Percentiles rank a stretch among this genome's conserved stretches.
These are phyloP conservation scores for Colletotrichum liaoningense DNA, from an alignment of 2,329 filamentous ascomycete species.

Conservation along the genomic window DNA sequence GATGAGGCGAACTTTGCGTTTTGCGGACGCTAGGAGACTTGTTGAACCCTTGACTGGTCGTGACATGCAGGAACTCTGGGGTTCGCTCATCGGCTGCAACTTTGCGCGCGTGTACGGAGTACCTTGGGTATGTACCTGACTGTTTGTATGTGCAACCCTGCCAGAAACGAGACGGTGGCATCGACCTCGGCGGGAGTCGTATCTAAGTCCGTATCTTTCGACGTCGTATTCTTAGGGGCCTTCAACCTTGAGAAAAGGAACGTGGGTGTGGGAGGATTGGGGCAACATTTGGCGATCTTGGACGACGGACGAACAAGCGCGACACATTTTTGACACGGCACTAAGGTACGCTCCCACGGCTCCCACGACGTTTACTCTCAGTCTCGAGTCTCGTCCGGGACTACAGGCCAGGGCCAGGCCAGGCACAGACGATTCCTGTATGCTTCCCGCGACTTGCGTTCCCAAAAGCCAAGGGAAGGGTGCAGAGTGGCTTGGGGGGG, in stretches of 20 bases:
- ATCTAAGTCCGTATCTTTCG: not conserved
- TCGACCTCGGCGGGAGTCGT: not conserved
- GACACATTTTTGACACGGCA: constrained; percentile 22
- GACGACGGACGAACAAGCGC: constrained; percentile 1
- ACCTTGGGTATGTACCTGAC: not conserved
- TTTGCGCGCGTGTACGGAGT: not conserved
- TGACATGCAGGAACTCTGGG: constrained; percentile 20
- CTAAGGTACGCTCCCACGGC: constrained; percentile 17
- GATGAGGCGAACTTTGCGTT: not conserved
- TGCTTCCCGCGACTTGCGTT: not conserved
- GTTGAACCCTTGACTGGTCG: constrained; percentile 17
- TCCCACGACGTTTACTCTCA: not conserved
- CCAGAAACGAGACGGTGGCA: constrained; percentile 7
- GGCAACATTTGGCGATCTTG: not conserved
- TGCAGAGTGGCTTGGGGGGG: not conserved
- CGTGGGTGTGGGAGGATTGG: not conserved
- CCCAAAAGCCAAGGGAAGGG: not conserved
- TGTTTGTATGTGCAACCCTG: not conserved
- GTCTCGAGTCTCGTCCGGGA: not conserved
- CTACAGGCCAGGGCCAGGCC: not conserved
- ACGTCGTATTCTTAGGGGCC: not conserved
- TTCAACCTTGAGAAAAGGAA: not conserved
- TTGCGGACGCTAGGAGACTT: constrained; percentile 19
- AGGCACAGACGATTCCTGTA: not conserved
- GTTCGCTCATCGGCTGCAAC: constrained; percentile 5